Percentiles rank a stretch among this genome's conserved stretches.
phyloP scores from a whole-genome alignment of 495 filamentous ascomycete species.

The Podospora tetraspora region DNA sequence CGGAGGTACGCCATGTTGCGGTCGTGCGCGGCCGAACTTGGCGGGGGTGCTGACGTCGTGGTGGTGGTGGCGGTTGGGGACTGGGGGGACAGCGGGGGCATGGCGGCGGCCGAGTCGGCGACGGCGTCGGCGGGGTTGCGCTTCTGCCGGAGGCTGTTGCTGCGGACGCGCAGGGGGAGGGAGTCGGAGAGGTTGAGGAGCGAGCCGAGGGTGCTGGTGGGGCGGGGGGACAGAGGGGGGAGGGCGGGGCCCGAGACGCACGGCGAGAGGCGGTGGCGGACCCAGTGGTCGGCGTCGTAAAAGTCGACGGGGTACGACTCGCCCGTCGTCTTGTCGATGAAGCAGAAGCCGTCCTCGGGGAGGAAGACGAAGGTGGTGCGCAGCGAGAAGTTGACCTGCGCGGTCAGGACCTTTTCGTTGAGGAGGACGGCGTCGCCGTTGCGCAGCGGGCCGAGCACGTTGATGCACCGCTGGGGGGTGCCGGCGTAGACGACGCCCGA shows the following conservation, averaged over 20 bases:
- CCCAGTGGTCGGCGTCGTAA: constrained; percentile 74
- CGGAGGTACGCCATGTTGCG: constrained; percentile 62
- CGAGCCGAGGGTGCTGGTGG: constrained; percentile 34
- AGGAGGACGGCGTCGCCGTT: constrained; percentile 89
- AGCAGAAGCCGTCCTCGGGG: constrained; percentile 84
- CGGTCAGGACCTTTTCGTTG: constrained; percentile 84
- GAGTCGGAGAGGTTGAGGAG: constrained; percentile 38
- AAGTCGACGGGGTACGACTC: constrained; percentile 83
- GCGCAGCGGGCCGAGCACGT: constrained; percentile 83
- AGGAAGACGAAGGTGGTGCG: constrained; percentile 81
- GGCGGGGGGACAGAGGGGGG: constrained; percentile 34
- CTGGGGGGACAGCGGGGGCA: constrained; percentile 28
- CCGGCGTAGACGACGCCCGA: constrained; percentile 83
- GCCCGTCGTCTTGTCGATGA: constrained; percentile 74
- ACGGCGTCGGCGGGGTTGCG: background rate
- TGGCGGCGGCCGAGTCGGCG: constrained; percentile 25
- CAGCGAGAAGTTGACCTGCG: constrained; percentile 91
- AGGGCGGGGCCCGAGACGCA: constrained; percentile 60
- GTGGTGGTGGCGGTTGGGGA: background rate
- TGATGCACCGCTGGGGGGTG: constrained; percentile 77
- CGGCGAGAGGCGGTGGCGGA: constrained; percentile 71
- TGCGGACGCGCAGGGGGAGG: constrained; percentile 25
- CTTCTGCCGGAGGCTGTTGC: constrained; percentile 24
- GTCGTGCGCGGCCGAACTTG: constrained; percentile 12
- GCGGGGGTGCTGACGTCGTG: constrained; percentile 13